These are phyloP conservation scores for Talaromyces borbonicus DNA, from an alignment of 495 filamentous ascomycete species.

Conservation along the genomic window DNA sequence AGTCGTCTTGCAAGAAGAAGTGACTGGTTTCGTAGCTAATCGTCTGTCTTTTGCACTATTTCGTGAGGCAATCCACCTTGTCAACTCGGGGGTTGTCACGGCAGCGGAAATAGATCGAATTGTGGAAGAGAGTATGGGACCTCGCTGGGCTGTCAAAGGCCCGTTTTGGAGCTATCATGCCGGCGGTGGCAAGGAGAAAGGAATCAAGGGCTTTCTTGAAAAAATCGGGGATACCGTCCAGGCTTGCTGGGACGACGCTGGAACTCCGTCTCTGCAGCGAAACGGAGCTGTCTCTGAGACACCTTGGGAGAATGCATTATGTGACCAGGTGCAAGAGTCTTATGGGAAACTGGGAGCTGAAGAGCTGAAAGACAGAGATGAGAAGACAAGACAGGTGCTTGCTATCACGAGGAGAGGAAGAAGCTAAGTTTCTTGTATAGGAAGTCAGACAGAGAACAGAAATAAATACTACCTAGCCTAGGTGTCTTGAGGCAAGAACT, in stretches of 20 bases:
- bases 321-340: conserved; percentile 4
- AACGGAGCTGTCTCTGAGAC: not conserved
- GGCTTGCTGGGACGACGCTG: conserved; percentile 42
- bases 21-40: conserved; percentile 43
- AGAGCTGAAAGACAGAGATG: conserved; percentile 27
- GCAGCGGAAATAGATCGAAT: conserved; percentile 38
- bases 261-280: conserved; percentile 7
- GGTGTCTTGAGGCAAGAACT: conserved; percentile 6
- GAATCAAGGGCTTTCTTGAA: conserved; percentile 43
- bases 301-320: not conserved
- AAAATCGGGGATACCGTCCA: conserved; percentile 48
- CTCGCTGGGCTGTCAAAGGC: conserved; percentile 47
- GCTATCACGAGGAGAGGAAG: not conserved
- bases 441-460: too few relatives aligned
- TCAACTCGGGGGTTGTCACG: conserved; percentile 35
- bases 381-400: conserved; percentile 8
- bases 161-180: conserved; percentile 53
- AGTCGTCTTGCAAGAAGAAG: conserved; percentile 43
- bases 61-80: conserved; percentile 36
- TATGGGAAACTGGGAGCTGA: conserved; percentile 12
- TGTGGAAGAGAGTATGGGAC: conserved; percentile 40
- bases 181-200: conserved; percentile 42
- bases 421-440: not conserved
- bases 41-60: conserved; percentile 39
- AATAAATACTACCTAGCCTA: too few relatives aligned